Base-by-base conservation (phyloP, 192 early-diverging fungal genomes). In the Thamnidium elegans region DNA sequence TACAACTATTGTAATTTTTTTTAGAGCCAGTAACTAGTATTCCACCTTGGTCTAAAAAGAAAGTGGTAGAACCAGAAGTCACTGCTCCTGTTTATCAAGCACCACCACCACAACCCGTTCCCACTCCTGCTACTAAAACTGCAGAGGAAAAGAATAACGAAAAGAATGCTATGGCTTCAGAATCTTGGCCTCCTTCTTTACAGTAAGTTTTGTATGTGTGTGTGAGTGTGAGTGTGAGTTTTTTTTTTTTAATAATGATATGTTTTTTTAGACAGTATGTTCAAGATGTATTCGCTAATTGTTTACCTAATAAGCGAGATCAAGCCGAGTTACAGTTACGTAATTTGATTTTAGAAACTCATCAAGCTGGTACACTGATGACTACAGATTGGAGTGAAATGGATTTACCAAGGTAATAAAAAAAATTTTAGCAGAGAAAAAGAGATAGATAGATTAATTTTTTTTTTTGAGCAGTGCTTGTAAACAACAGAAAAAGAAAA, bases 371-470 rank as follows among this genome's bases (percentile, higher is more conserved):
- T 19, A 75, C 68, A 15, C 62, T 92, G 17, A 79, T 75, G 59
- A 78, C 76, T 0, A 81, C 85, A 0, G 86, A 90, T 65, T 93
- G 91, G 91, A 83, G 86, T 10, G 75, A 79, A n/a, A 86, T 88
- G 84, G 68, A 69, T 0, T 60, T 93, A 31, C 89, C 91, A 53
- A 72, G 63, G 89, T 89, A 79, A 62, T 50, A 63, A 46, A 7
- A 46, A 8, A 10, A 51, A 61, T 13, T 45, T 4, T 45, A 2
- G 8, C 14, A 26, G 1, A 26, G 3, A 26, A 9, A 45, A 45
- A 45, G 44, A 13, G 44, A 45, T 1, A 13, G 44, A 45, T 1
- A 13, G 44, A 13, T 4, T 48, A 19, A 17, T 5, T 48, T 19
- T 1, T 13, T 19, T 15, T 48, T 48, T 14, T 45, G 11, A 19